A percentile compares a stretch with the other conserved stretches of the same genome.
phyloP scores from a whole-genome alignment of 306 rosid genomes.

The Cercis canadensis region DNA sequence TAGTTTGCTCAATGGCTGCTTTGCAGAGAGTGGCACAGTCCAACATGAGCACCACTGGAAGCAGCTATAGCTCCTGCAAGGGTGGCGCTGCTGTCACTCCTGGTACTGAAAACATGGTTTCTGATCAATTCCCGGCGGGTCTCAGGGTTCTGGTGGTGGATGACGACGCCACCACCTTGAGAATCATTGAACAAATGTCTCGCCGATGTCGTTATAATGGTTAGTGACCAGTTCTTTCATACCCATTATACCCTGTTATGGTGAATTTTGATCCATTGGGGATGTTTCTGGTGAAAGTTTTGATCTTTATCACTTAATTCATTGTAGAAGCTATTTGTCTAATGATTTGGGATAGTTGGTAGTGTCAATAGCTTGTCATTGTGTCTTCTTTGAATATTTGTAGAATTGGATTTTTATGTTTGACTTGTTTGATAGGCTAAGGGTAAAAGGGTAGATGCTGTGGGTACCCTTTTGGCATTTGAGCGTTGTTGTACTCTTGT shows the following conservation, averaged over 20 bases:
- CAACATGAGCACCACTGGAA: slow-evolving; percentile 36
- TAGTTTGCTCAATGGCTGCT: slow-evolving; percentile 47
- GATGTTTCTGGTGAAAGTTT: not conserved
- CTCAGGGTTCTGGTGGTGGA: slow-evolving; percentile 70
- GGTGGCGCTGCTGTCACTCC: slow-evolving; percentile 11
- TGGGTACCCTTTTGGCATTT: not conserved
- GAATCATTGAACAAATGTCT: slow-evolving; percentile 47
- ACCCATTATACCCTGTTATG: not conserved
- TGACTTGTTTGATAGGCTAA: not conserved
- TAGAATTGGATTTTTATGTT: not conserved
- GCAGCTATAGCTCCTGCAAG: slow-evolving; percentile 38
- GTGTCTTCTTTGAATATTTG: not conserved
- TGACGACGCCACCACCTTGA: slow-evolving; percentile 48
- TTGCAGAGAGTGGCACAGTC: slow-evolving; percentile 57
- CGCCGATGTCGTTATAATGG: slow-evolving; percentile 53
- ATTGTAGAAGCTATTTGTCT: not conserved
- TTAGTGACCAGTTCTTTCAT: slow-evolving; percentile 1
- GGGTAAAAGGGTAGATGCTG: no score
- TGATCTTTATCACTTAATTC: not conserved
- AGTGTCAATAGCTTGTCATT: not conserved
- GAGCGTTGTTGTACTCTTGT: not conserved
- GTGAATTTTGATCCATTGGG: not conserved
- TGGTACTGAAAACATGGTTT: slow-evolving; percentile 3
- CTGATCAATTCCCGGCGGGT: slow-evolving; percentile 51
- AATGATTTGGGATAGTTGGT: not conserved